phyloP scores from a whole-genome alignment of 202 grass and related monocot genomes.

The Thinopyrum obtusiflorum region DNA sequence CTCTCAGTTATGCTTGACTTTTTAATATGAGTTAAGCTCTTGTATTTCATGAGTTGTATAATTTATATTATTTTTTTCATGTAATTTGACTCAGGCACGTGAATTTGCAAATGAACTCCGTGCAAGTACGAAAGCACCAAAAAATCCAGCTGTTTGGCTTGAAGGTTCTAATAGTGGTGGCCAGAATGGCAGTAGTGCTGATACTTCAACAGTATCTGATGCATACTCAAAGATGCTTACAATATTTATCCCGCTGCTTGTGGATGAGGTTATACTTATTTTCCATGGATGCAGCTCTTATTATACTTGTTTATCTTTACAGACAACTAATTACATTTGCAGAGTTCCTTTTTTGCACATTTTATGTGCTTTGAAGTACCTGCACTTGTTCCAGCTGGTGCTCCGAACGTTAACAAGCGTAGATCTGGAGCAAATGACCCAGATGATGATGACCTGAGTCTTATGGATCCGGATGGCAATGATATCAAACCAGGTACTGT shows the following conservation, averaged over 20 bases:
- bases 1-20: not conserved
- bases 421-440: slow-evolving; percentile 46
- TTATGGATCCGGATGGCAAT: slow-evolving; percentile 91
- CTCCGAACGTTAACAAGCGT: slow-evolving; percentile 63
- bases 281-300: not conserved
- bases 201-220: slow-evolving; percentile 90
- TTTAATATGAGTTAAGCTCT: not conserved
- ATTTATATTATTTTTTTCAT: not conserved
- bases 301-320: slow-evolving; percentile 22
- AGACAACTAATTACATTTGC: slow-evolving; percentile 28
- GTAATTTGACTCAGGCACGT: slow-evolving; percentile 65
- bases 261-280: slow-evolving; percentile 73
- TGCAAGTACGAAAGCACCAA: slow-evolving; percentile 95
- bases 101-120: slow-evolving; percentile 99
- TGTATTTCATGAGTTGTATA: not conserved
- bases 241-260: slow-evolving; percentile 99
- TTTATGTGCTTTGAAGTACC: slow-evolving; percentile 99
- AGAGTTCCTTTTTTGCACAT: slow-evolving; percentile 99
- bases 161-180: slow-evolving; percentile 76
- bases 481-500: slow-evolving; percentile 71
- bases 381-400: slow-evolving; percentile 77
- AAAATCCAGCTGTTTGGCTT: slow-evolving; percentile 91
- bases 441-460: slow-evolving; percentile 75
- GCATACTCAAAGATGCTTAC: slow-evolving; percentile 99
- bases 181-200: slow-evolving; percentile 57